Percentiles rank a stretch among this genome's conserved stretches.
These are phyloP conservation scores for Fibroporia radiculosa DNA, from an alignment of 768 basidiomycete genomes.

Conservation along the genomic window DNA sequence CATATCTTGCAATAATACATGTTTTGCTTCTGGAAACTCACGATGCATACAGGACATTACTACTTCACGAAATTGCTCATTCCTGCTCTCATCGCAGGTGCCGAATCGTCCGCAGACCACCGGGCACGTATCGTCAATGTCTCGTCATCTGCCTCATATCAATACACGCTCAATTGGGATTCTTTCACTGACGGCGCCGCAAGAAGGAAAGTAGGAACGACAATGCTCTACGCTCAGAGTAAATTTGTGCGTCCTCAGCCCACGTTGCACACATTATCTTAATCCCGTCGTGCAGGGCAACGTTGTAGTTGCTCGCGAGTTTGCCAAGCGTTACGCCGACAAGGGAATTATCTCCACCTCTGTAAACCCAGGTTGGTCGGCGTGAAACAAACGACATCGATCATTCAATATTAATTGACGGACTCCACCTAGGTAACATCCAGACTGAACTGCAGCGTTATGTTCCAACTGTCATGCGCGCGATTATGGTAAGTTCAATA, in stretches of 20 bases:
- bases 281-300: constrained; percentile 39
- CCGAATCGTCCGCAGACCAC: constrained; percentile 30
- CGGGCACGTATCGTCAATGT: constrained; percentile 41
- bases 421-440: constrained; percentile 15
- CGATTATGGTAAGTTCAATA: constrained; percentile 15
- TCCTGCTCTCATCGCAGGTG: constrained; percentile 35
- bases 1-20: background rate
- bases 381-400: too few relatives aligned
- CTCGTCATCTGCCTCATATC: constrained; percentile 32
- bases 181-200: constrained; percentile 24
- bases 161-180: constrained; percentile 30
- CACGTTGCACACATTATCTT: constrained; percentile 31
- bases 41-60: constrained; percentile 32
- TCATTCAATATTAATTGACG: too few relatives aligned
- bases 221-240: constrained; percentile 24
- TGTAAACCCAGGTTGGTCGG: constrained; percentile 43
- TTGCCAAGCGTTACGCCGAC: constrained; percentile 40
- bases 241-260: constrained; percentile 42
- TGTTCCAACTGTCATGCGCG: constrained; percentile 4
- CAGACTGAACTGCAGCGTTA: constrained; percentile 9
- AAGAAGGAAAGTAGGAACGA: constrained; percentile 12
- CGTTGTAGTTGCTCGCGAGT: constrained; percentile 36
- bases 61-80: constrained; percentile 35
- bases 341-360: constrained; percentile 35
- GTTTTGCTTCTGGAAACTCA: constrained; percentile 26